Evolutionary conservation across 176 grass and related monocot genomes (phyloP).

Genomic region (Musa acuminata): DNA sequence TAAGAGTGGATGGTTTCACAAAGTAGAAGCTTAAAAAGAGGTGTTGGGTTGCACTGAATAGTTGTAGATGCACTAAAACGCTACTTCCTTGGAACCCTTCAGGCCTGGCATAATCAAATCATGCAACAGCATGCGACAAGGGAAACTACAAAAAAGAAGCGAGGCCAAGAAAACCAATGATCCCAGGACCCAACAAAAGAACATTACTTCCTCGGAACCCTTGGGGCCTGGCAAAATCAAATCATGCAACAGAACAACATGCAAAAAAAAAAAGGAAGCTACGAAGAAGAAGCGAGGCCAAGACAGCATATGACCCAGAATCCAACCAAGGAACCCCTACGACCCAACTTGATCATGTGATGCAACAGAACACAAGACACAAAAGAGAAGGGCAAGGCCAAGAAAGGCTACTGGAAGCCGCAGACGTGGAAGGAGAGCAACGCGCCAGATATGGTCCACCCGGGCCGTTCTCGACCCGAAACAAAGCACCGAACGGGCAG

Average conservation of each 20-base stretch:
- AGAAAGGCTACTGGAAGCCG: slow-evolving; percentile 3
- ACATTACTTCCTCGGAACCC: too few relatives aligned
- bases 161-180: background rate
- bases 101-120: background rate
- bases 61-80: too few relatives aligned
- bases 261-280: background rate
- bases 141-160: background rate
- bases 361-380: background rate
- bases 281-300: background rate
- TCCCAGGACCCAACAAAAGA: too few relatives aligned
- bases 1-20: too few relatives aligned
- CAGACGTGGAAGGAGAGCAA: slow-evolving; percentile 29
- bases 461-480: slow-evolving; percentile 33
- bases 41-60: too few relatives aligned
- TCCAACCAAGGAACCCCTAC: too few relatives aligned
- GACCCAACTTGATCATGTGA: too few relatives aligned
- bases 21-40: too few relatives aligned
- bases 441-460: background rate
- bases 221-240: too few relatives aligned
- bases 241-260: background rate
- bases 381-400: background rate
- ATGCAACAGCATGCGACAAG: background rate
- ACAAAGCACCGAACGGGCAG: slow-evolving; percentile 65
- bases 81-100: too few relatives aligned
- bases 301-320: background rate